Percentiles rank a stretch among this genome's conserved stretches.
phyloP scores from a whole-genome alignment of 176 grass and related monocot species.

The Oryza nivara region DNA sequence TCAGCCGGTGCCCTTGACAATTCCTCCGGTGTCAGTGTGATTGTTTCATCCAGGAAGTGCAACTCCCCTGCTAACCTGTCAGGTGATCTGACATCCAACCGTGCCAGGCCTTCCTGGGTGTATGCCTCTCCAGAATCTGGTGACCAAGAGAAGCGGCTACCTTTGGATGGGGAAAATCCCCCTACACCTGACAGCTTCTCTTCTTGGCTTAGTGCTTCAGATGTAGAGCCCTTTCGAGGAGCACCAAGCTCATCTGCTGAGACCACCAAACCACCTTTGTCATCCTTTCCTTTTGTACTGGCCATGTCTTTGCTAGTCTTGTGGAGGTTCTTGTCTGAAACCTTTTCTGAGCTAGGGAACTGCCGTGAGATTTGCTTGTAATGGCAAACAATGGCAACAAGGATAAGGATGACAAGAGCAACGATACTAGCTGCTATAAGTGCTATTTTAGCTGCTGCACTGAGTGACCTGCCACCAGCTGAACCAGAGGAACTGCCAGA shows the following conservation, averaged over 20 bases:
- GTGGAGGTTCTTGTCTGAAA: slow-evolving; percentile 72
- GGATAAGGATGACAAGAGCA: slow-evolving; percentile 68
- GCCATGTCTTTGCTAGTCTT: slow-evolving; percentile 47
- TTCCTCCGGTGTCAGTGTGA: slow-evolving; percentile 88
- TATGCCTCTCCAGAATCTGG: slow-evolving; percentile 74
- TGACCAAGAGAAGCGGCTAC: slow-evolving; percentile 84
- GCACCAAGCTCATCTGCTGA: slow-evolving; percentile 80
- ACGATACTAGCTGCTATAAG: slow-evolving; percentile 68
- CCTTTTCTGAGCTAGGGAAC: slow-evolving; percentile 72
- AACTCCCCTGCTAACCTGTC: slow-evolving; percentile 85
- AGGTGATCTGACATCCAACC: slow-evolving; percentile 84
- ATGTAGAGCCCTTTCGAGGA: slow-evolving; percentile 73
- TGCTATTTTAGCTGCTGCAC: slow-evolving; percentile 57
- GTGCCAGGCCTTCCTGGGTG: slow-evolving; percentile 59
- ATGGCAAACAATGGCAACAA: slow-evolving; percentile 58
- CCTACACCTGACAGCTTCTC: slow-evolving; percentile 67
- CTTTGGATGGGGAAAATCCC: slow-evolving; percentile 82
- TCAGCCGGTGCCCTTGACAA: slow-evolving; percentile 89
- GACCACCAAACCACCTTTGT: slow-evolving; percentile 60
- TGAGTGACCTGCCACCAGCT: slow-evolving; percentile 49
- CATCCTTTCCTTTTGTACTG: slow-evolving; percentile 61
- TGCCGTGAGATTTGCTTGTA: slow-evolving; percentile 65
- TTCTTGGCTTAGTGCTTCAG: slow-evolving; percentile 76
- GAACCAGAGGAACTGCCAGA: slow-evolving; percentile 51
- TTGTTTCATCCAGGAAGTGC: slow-evolving; percentile 94